Conservation (phyloP, 2,329 filamentous ascomycete species). For the Colletotrichum karsti region DNA sequence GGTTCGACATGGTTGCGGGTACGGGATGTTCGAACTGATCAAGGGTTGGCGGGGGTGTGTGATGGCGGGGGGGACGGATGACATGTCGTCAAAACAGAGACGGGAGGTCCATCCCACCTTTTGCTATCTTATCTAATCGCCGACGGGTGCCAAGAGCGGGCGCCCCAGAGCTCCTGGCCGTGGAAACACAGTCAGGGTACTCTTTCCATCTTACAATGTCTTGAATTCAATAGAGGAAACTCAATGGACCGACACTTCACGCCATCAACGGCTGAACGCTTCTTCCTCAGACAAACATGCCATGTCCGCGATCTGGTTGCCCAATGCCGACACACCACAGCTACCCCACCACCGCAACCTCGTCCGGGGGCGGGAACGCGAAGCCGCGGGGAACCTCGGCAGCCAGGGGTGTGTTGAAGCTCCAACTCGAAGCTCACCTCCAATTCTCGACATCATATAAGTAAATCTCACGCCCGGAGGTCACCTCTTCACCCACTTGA, state of each 20-base stretch:
- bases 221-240: background rate
- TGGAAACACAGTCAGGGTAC: background rate
- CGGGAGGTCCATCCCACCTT: constrained; percentile 15
- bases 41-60: background rate
- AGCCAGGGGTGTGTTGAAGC: background rate
- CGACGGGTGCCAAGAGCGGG: constrained; percentile 12
- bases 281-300: too few relatives aligned
- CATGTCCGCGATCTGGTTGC: background rate
- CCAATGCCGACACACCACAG: constrained; percentile 8
- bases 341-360: constrained; percentile 7
- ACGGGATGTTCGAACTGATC: background rate
- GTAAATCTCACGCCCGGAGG: background rate
- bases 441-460: background rate
- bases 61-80: background rate
- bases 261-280: background rate
- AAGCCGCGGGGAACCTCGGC: constrained; percentile 32
- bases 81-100: constrained; percentile 28
- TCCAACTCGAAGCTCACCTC: background rate
- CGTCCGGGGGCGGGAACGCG: background rate
- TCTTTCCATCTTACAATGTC: background rate
- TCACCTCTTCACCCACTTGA: background rate
- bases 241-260: rapidly evolving
- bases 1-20: constrained; percentile 13
- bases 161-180: background rate
- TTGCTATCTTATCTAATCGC: constrained; percentile 29